A percentile compares a stretch with the other conserved stretches of the same genome.
Evolutionary conservation across 1,139 yeast species (phyloP).

Genomic region (Candida sp.): DNA sequence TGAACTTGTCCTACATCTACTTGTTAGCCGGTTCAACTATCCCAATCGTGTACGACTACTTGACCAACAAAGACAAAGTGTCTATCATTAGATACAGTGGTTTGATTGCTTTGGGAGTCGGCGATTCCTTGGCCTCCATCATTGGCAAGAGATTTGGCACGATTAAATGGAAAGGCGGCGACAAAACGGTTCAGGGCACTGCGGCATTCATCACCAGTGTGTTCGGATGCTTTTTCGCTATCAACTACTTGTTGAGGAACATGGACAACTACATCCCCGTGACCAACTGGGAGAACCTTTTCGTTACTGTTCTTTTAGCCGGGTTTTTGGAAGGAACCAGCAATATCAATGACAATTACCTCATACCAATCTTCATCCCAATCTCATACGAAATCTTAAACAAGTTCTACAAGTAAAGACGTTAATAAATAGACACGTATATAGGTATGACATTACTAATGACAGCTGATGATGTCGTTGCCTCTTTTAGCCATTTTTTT

Average conservation of each 20-base stretch:
- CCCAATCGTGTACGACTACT: conserved; percentile 54
- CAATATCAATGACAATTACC: conserved; percentile 66
- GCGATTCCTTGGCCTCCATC: conserved; percentile 72
- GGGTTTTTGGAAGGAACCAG: conserved; percentile 66
- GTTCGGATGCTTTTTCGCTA: conserved; percentile 35
- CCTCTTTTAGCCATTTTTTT: no score
- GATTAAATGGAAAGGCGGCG: conserved; percentile 55
- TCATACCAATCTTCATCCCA: conserved; percentile 61
- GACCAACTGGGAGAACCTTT: conserved; percentile 41
- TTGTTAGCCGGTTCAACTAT: conserved; percentile 63
- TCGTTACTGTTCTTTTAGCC: conserved; percentile 48
- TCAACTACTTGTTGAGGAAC: conserved; percentile 36
- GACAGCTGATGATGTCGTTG: neutral
- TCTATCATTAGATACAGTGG: conserved; percentile 41
- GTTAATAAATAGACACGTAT: neutral
- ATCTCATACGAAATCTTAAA: conserved; percentile 31
- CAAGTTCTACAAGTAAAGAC: conserved; percentile 13
- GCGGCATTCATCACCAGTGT: conserved; percentile 57
- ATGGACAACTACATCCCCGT: conserved; percentile 12
- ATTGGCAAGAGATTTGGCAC: conserved; percentile 64
- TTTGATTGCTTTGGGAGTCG: conserved; percentile 42
- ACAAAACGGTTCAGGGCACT: conserved; percentile 72
- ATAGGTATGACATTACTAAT: neutral
- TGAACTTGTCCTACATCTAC: conserved; percentile 69
- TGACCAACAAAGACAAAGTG: conserved; percentile 25